phyloP scores from a whole-genome alignment of 441 rosid species.

The Isatis lusitanica region DNA sequence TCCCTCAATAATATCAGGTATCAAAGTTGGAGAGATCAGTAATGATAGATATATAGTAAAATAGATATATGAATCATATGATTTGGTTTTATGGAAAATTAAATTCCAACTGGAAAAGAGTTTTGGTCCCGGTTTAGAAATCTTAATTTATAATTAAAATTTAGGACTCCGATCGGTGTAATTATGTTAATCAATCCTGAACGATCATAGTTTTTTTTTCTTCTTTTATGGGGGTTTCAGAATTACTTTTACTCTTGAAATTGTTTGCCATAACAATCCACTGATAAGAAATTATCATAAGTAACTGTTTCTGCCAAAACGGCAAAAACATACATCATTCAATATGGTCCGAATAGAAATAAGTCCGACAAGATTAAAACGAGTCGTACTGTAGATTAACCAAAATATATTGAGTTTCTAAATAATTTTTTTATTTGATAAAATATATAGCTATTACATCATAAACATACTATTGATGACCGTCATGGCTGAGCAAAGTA shows the following conservation, averaged over 20 bases:
- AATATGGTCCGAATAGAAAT: neutral
- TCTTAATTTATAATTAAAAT: neutral
- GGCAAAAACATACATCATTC: neutral
- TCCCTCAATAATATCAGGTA: neutral
- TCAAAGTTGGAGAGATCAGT: neutral
- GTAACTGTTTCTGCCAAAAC: neutral
- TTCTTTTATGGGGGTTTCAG: too few relatives aligned
- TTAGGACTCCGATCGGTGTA: neutral
- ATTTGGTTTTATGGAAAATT: neutral
- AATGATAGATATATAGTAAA: neutral
- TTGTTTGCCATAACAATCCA: neutral
- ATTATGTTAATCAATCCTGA: neutral
- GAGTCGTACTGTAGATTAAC: conserved; percentile 16
- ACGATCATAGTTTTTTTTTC: neutral
- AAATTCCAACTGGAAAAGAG: neutral
- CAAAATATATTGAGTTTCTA: neutral
- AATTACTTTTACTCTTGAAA: neutral
- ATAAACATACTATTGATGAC: conserved; percentile 3
- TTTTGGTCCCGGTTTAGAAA: neutral
- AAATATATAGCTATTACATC: neutral
- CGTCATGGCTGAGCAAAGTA: conserved; percentile 33
- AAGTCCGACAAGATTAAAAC: conserved; percentile 26
- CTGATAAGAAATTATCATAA: neutral
- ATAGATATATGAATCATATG: neutral
- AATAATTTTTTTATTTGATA: neutral